Conservation (phyloP, 352 stramenopile genomes). For the Pythium folliculosum region DNA sequence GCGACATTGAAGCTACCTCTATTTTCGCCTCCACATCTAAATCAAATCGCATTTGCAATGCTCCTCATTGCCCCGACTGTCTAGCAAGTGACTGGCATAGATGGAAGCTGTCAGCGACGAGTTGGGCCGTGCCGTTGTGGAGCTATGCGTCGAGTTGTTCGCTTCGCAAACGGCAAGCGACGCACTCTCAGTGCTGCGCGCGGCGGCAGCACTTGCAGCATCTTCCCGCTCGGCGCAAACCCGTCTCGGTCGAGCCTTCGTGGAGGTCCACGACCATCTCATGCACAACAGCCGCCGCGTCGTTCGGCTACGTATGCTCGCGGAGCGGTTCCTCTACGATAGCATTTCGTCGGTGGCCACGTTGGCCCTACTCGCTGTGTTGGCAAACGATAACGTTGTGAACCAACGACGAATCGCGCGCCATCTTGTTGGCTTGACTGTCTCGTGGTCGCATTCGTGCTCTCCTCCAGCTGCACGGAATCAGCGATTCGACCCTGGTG, state of each 20-base stretch:
- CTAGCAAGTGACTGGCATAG: not conserved
- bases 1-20: not conserved
- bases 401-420: conserved; percentile 52
- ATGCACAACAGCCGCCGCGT: not conserved
- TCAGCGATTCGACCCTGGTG: too few relatives aligned
- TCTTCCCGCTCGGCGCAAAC: conserved; percentile 14
- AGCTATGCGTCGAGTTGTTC: conserved; percentile 25
- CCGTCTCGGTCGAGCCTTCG: conserved; percentile 2
- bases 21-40: conserved; percentile 6
- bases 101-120: conserved; percentile 2
- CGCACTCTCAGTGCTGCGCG: conserved; percentile 8
- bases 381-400: conserved; percentile 34
- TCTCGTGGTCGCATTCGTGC: not conserved
- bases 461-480: not conserved
- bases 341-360: conserved; percentile 28
- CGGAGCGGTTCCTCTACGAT: conserved; percentile 35
- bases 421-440: conserved; percentile 27
- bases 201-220: conserved; percentile 6
- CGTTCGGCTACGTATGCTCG: conserved; percentile 4
- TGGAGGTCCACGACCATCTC: not conserved
- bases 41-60: not conserved
- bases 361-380: conserved; percentile 34
- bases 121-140: not conserved
- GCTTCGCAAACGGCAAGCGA: conserved; percentile 4
- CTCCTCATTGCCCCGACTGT: not conserved